Percentiles rank a stretch among this genome's conserved stretches.
phyloP scores from a whole-genome alignment of 2,329 filamentous ascomycete species.

The Calonectria naviculata region DNA sequence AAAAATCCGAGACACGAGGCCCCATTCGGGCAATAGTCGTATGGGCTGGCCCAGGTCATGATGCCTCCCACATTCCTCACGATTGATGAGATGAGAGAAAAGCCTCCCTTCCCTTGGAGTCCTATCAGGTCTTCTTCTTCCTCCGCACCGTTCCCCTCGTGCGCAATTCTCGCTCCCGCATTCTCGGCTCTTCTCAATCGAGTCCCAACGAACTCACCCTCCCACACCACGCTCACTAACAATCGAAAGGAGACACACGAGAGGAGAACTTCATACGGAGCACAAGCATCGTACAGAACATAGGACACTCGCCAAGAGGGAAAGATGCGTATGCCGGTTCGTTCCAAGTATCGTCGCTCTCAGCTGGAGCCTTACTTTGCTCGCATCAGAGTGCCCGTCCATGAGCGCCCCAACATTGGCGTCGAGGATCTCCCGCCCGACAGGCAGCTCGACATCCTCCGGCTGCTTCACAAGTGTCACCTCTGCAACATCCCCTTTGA shows the following conservation, averaged over 20 bases:
- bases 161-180: background rate
- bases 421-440: conserved; percentile 17
- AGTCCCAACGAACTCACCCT: background rate
- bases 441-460: conserved; percentile 44
- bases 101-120: background rate
- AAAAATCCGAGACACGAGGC: background rate
- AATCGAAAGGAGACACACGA: background rate
- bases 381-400: conserved; percentile 21
- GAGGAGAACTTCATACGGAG: background rate
- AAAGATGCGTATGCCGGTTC: conserved; percentile 5
- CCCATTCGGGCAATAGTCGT: background rate
- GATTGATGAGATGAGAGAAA: background rate
- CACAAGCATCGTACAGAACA: background rate
- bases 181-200: conserved; percentile 1
- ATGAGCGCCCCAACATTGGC: conserved; percentile 4
- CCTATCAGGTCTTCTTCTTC: background rate
- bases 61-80: conserved; percentile 1
- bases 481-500: conserved; percentile 65
- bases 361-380: conserved; percentile 28
- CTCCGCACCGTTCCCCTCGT: background rate
- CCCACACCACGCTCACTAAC: background rate
- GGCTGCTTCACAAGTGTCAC: conserved; percentile 51
- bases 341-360: conserved; percentile 10
- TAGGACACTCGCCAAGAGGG: background rate
- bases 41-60: background rate